Conservation (phyloP, 768 basidiomycete species). For the Suillus lakei region DNA sequence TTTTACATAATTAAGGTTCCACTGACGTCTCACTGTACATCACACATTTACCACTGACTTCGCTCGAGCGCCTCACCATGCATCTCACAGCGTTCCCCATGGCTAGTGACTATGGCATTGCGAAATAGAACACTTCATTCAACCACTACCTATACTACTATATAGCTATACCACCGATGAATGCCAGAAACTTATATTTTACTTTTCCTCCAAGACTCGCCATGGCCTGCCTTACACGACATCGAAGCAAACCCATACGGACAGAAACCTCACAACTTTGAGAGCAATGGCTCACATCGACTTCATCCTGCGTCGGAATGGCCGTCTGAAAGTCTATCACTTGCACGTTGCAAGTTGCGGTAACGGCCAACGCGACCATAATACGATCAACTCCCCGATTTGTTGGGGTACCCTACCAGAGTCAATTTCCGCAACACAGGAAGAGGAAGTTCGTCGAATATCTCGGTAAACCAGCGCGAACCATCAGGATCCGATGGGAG, state of each 20-base stretch:
- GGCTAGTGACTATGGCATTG: neutral
- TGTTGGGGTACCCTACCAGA: neutral
- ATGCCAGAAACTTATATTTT: neutral
- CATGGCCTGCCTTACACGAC: neutral
- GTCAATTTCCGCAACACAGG: neutral
- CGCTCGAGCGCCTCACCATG: neutral
- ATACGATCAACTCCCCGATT: neutral
- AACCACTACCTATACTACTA: neutral
- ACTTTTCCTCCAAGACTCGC: neutral
- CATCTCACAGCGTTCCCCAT: neutral
- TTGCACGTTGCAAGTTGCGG: neutral
- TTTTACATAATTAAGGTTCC: neutral
- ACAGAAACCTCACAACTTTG: neutral
- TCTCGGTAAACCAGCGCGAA: neutral
- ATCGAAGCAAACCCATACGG: neutral
- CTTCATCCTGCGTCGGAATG: neutral
- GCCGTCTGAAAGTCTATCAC: neutral
- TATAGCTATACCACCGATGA: neutral
- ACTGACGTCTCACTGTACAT: neutral
- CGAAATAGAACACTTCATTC: neutral
- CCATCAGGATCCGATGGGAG: neutral
- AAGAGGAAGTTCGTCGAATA: neutral
- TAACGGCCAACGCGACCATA: neutral
- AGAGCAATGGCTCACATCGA: neutral
- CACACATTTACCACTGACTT: neutral